Evolutionary conservation across 1,139 yeast genomes (phyloP), one percentile per base, ranked within the genome.

Genomic region (Magnusiomyces paraingens): DNA sequence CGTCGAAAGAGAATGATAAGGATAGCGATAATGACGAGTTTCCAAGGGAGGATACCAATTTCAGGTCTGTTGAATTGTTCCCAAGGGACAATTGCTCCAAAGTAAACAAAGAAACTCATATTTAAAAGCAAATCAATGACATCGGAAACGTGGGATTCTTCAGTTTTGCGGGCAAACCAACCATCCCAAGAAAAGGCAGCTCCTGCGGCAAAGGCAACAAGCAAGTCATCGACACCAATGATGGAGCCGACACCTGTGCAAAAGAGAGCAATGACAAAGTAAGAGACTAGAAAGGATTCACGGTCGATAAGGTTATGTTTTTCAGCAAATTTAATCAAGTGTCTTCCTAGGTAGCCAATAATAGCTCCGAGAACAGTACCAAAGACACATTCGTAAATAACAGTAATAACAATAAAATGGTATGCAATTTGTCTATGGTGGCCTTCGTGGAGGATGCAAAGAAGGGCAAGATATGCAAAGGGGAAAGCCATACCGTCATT

Each of bases 401-500:
- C 79, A 1, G 96, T 87, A 47, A 84, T 73, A 57, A 85, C 77
- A 55, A 93, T 76, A 94, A 96, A 93, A 59, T 93, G 86, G 66
- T 84, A 84, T 35, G 91, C 82, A 59, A 91, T 86, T 59, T 81
- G 83, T 1, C 80, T 77, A 1, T 83, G 77, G 51, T 87, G 68
- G 2, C 90, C 90, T 5, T 78, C 75, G 65, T 88, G 83, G 21
- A 82, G 69, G 52, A 90, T 81, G 49, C 90, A 68, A 64, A 84
- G 78, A 53, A 90, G 68, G 0, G 96, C 84, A 51, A 91, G 72
- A 63, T 77, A 90, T 45, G 90, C 88, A 66, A 93, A 93, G 0
- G 99, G 99, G 67, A 90, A 91, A 0, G 99, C 98, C 94, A 93
- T 87, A 53, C 99, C 99, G 66, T 93, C 99, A 70, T 93, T 93